Conservation (phyloP, 108 stramenopile species). For the Stephanodiscus triporus region DNA sequence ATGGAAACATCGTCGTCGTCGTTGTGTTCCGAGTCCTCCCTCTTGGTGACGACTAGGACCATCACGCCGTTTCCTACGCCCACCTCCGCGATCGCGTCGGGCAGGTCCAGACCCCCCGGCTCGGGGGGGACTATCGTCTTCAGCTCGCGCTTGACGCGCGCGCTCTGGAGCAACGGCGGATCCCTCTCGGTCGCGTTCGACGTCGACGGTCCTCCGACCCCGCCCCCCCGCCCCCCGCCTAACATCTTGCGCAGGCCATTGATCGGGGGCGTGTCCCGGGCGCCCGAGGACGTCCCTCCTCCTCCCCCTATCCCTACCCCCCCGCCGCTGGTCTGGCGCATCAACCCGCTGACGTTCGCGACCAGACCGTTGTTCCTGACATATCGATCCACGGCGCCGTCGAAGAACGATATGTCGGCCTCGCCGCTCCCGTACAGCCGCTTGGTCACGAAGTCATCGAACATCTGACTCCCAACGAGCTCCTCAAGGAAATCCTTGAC, state of each 20-base stretch:
- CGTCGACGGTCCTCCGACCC: neutral
- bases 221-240: neutral
- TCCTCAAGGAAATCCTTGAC: conserved; percentile 74
- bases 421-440: conserved; percentile 83
- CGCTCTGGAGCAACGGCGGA: conserved; percentile 77
- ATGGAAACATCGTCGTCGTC: conserved; percentile 54
- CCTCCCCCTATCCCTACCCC: neutral
- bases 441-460: conserved; percentile 86
- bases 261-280: conserved; percentile 2
- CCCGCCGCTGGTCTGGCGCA: conserved; percentile 37
- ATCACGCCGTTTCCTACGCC: conserved; percentile 35
- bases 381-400: conserved; percentile 76
- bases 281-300: neutral
- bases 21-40: conserved; percentile 12
- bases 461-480: conserved; percentile 82
- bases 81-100: conserved; percentile 19
- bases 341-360: conserved; percentile 51
- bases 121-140: conserved; percentile 90
- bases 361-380: conserved; percentile 72
- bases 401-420: conserved; percentile 84
- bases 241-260: conserved; percentile 35
- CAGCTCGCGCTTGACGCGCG: conserved; percentile 70
- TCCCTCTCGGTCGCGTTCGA: conserved; percentile 26
- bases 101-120: conserved; percentile 66
- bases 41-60: conserved; percentile 21